These are phyloP conservation scores for Dendrocalamus sinicus DNA, from an alignment of 176 grass and related monocot genomes.

Conservation along the genomic window DNA sequence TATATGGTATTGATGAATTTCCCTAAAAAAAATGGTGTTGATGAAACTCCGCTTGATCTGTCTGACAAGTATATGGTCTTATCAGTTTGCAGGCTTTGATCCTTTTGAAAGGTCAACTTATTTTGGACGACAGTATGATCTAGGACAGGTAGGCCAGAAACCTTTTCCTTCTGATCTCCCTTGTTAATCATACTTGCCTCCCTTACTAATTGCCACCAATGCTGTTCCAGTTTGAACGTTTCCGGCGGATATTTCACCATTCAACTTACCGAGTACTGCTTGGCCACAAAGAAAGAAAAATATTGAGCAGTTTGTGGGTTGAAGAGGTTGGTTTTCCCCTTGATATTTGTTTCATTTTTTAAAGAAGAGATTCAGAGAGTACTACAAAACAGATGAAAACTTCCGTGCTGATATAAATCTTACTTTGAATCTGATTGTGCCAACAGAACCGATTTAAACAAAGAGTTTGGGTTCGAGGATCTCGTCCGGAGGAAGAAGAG, in stretches of 20 bases:
- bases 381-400: not conserved
- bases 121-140: conserved; percentile 89
- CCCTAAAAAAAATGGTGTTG: not conserved
- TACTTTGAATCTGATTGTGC: conserved; percentile 2
- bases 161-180: not conserved
- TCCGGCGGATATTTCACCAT: conserved; percentile 92
- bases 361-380: not conserved
- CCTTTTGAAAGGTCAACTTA: conserved; percentile 98
- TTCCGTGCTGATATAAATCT: not conserved
- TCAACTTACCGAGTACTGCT: conserved; percentile 77
- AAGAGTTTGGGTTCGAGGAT: conserved; percentile 77
- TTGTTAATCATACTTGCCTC: not conserved
- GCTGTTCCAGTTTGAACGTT: conserved; percentile 80
- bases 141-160: conserved; percentile 71
- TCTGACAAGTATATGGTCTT: conserved; percentile 43
- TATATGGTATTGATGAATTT: conserved; percentile 14
- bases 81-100: conserved; percentile 97
- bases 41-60: not conserved
- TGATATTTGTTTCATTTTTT: not conserved
- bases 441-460: conserved; percentile 76
- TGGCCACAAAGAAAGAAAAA: conserved; percentile 77
- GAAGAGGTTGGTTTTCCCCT: conserved; percentile 68
- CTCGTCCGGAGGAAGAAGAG: conserved; percentile 85
- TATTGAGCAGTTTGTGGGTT: conserved; percentile 87
- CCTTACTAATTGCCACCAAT: not conserved